A percentile compares a stretch with the other conserved stretches of the same genome.
Evolutionary conservation across 139 green algal species (phyloP).

Genomic region (Choricystis sp.): DNA sequence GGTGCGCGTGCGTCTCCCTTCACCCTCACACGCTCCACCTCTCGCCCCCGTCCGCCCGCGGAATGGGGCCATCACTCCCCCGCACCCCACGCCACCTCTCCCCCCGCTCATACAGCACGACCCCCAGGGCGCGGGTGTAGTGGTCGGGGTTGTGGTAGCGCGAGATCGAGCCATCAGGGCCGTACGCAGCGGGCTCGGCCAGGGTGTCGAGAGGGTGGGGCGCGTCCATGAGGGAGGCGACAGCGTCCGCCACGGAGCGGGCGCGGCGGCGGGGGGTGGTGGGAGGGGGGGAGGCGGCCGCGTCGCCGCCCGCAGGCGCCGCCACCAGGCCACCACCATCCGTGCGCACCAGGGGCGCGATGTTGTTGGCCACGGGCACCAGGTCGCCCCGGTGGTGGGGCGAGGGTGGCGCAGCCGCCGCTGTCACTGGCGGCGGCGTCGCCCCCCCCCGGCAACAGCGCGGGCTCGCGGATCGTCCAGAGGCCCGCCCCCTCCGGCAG

Average conservation of each 20-base stretch:
- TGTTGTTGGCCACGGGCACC: neutral
- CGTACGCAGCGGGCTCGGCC: slow-evolving; percentile 66
- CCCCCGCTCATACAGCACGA: slow-evolving; percentile 10
- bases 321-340: neutral
- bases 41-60: too few species aligned
- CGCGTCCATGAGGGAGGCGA: slow-evolving; percentile 67
- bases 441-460: slow-evolving; percentile 1
- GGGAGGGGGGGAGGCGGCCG: neutral
- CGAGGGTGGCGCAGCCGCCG: neutral
- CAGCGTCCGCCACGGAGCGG: slow-evolving; percentile 30
- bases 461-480: slow-evolving; percentile 37
- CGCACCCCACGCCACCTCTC: neutral
- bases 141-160: slow-evolving; percentile 94
- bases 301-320: neutral
- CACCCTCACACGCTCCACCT: too few species aligned
- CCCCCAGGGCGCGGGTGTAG: slow-evolving; percentile 58
- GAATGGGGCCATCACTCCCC: too few species aligned
- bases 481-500: slow-evolving; percentile 56
- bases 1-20: neutral
- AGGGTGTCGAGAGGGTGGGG: slow-evolving; percentile 91
- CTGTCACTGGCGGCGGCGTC: slow-evolving; percentile 1
- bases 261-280: neutral
- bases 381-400: neutral
- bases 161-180: slow-evolving; percentile 59
- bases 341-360: neutral